phyloP scores from a whole-genome alignment of 768 basidiomycete species.

The Phanerochaete sordida region DNA sequence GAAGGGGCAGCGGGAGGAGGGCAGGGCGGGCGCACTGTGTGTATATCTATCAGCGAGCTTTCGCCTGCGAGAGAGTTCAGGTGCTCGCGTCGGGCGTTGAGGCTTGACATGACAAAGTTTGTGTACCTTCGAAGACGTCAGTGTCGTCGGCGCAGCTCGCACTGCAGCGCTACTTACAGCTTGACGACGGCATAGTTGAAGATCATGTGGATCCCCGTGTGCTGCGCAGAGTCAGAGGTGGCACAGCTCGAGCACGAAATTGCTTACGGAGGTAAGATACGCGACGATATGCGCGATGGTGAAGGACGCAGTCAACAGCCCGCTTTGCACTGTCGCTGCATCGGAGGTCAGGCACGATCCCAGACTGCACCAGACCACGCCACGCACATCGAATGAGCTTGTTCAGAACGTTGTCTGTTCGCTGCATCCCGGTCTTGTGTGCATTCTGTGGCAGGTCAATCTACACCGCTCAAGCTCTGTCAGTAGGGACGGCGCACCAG shows the following conservation, averaged over 20 bases:
- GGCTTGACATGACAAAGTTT: background rate
- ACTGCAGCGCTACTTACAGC: background rate
- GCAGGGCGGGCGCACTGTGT: too few relatives aligned
- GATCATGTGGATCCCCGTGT: background rate
- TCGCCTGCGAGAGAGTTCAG: too few relatives aligned
- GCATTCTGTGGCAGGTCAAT: background rate
- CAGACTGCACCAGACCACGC: background rate
- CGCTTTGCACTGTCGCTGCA: background rate
- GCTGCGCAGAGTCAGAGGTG: background rate
- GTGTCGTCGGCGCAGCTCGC: background rate
- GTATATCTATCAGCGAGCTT: too few relatives aligned
- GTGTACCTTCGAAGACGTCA: background rate
- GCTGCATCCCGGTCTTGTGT: conserved; percentile 6
- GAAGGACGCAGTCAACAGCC: background rate
- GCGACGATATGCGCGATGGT: background rate
- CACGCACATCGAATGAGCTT: conserved; percentile 17
- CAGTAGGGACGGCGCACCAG: too few relatives aligned
- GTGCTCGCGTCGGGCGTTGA: background rate
- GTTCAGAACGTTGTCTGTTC: conserved; percentile 11
- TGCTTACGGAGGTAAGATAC: background rate
- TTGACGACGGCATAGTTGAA: background rate
- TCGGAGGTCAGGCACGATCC: background rate
- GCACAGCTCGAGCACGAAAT: background rate
- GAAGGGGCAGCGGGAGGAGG: too few relatives aligned
- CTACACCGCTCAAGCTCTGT: too few relatives aligned